Base-by-base conservation (phyloP, 2,329 filamentous ascomycete species). In the Pseudogymnoascus sp. region DNA sequence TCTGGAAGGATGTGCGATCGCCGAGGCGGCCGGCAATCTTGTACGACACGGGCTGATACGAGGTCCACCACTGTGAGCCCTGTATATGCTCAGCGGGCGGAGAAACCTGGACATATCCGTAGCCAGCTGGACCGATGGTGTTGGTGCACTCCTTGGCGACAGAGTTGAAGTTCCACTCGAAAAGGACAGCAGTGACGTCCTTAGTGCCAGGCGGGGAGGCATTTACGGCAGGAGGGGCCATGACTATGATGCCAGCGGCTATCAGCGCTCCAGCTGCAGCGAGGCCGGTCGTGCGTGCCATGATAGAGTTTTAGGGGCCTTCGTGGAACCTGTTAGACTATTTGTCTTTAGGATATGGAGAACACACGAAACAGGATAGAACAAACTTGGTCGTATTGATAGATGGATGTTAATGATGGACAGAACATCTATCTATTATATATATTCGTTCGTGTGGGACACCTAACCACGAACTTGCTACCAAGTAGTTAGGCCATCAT, bases 71-170 rank as follows among this genome's bases (percentile, higher is more conserved):
- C 44, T 51, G 44, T n/a, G 27, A 7, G 44, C 44, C 44, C 44
- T 51, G 44, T 31, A 51, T 51, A 31, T 51, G 44, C 27, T 51
- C 44, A n/a, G 44, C 44, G 12, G 44, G 44, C 7, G 44, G 44
- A 51, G 44, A 51, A 2, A 51, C 44, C 27, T 51, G 44, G 27
- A 51, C 44, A 51, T 51, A 51, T 31, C 44, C 44, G 27, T 51
- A 51, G 13, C 44, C 44, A 27, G 44, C 44, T 7, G 44, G 44
- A 51, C 44, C 44, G n/a, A 51, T 15, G 15, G 44, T 51, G 44
- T 51, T 51, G 27, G 44, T 51, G 27, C 44, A 51, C 44, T 51
- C 44, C 44, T 51, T 51, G n/a, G 44, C 44, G 27, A 51, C n/a
- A n/a, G 44, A 51, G 13, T 51, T 51, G n/a, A 51, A 51, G 13